Conservation (phyloP, 805 yeast species). For the Candida arabinofermentans region DNA sequence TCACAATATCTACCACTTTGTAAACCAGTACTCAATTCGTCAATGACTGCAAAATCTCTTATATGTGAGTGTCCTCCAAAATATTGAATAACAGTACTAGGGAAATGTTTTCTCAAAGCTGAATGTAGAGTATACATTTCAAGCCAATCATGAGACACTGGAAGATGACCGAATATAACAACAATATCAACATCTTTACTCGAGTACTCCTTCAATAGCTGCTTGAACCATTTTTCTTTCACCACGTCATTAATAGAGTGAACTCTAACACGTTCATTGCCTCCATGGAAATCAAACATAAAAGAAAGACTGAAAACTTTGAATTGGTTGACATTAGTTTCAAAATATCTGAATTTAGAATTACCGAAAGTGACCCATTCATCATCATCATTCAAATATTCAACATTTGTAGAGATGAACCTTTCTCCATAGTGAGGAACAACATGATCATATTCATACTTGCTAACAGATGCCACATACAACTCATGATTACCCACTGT, state of each 20-base stretch:
- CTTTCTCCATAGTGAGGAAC: conserved; percentile 56
- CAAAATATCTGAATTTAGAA: conserved; percentile 56
- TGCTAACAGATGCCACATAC: conserved; percentile 60
- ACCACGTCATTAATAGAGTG: conserved; percentile 54
- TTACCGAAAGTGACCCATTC: conserved; percentile 64
- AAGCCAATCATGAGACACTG: conserved; percentile 53
- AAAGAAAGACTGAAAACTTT: conserved; percentile 72
- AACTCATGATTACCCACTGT: conserved; percentile 92
- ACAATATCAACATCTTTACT: conserved; percentile 53
- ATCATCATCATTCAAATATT: conserved; percentile 41
- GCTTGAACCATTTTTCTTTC: conserved; percentile 60
- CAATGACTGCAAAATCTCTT: conserved; percentile 73
- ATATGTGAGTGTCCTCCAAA: conserved; percentile 96
- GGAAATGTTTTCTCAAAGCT: conserved; percentile 53
- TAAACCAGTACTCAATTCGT: conserved; percentile 64
- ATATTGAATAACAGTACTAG: conserved; percentile 67
- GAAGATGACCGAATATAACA: conserved; percentile 76
- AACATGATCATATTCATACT: conserved; percentile 59
- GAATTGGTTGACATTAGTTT: conserved; percentile 48
- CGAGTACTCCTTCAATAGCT: conserved; percentile 33
- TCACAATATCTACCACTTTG: conserved; percentile 94
- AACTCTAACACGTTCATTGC: conserved; percentile 59
- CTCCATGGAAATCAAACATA: conserved; percentile 66
- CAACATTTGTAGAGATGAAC: conserved; percentile 73
- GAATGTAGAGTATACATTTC: conserved; percentile 48